phyloP scores from a whole-genome alignment of 73 alveolate genomes.

The Tetrahymena borealis region DNA sequence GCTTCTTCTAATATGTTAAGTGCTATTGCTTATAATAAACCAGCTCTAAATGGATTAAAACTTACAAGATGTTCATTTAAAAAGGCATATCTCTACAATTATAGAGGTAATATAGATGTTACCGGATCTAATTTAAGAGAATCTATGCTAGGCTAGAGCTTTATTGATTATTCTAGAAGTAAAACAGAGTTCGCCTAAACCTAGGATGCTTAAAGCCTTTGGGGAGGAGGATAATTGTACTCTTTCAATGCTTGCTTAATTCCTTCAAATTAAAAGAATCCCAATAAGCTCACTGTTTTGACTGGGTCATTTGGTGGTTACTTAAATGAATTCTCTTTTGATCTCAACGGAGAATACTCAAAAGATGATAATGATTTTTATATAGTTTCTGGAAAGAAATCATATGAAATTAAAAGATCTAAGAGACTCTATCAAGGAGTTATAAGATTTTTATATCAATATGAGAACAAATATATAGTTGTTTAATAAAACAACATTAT shows the following conservation, averaged over 20 bases:
- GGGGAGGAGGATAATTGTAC: not conserved
- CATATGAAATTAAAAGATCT: not conserved
- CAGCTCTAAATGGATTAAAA: not conserved
- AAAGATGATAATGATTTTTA: not conserved
- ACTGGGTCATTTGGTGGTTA: not conserved
- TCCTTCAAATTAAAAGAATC: not conserved
- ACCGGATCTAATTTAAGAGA: not conserved
- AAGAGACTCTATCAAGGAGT: not conserved
- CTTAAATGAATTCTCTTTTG: not conserved
- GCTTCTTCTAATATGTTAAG: not conserved
- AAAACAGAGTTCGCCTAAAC: not conserved
- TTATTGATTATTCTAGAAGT: not conserved
- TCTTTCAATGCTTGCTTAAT: not conserved
- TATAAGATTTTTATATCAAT: not conserved
- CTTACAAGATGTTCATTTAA: not conserved
- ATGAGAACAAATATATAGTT: not conserved
- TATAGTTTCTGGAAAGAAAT: not conserved
- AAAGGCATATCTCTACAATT: not conserved
- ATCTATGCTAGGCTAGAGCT: not conserved
- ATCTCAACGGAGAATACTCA: not conserved
- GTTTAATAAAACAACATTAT: not conserved
- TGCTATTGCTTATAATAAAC: not conserved
- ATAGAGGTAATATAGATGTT: not conserved
- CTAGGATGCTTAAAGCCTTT: not conserved
- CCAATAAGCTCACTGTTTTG: not conserved